Evolutionary conservation across 2,329 filamentous ascomycete species (phyloP).

Genomic region (Paracoccidioides brasiliensis): DNA sequence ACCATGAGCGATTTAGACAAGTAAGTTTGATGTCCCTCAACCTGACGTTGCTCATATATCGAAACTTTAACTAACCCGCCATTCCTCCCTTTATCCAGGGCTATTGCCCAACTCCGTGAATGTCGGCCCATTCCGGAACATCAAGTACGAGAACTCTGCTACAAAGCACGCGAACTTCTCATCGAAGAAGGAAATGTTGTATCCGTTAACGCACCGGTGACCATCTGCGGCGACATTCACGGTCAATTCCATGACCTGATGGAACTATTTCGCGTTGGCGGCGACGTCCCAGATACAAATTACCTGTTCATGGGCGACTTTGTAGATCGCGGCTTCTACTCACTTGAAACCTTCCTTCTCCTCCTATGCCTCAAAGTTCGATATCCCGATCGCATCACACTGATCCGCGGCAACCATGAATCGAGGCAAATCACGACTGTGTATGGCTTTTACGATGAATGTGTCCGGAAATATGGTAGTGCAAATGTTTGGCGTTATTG

Average conservation of each 20-base stretch:
- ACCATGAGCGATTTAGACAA: conserved; percentile 88
- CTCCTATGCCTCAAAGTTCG: conserved; percentile 93
- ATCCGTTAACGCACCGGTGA: conserved; percentile 87
- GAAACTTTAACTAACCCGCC: conserved; percentile 9
- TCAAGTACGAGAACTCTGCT: conserved; percentile 91
- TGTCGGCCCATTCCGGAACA: conserved; percentile 92
- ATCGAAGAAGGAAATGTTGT: conserved; percentile 99
- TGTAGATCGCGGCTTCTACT: conserved; percentile 96
- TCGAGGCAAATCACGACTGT: conserved; percentile 95
- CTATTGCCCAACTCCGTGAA: conserved; percentile 86
- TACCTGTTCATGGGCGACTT: conserved; percentile 97
- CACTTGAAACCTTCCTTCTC: conserved; percentile 94
- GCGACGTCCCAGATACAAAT: conserved; percentile 94
- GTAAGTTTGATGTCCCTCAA: conserved; percentile 37
- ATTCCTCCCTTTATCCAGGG: conserved; percentile 40
- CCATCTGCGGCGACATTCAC: conserved; percentile 97
- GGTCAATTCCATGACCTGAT: conserved; percentile 98
- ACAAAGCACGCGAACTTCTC: conserved; percentile 94
- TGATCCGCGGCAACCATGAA: conserved; percentile 97
- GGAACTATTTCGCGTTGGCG: conserved; percentile 97
- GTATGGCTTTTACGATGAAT: conserved; percentile 98
- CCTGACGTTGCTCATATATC: background rate
- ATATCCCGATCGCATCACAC: conserved; percentile 87
- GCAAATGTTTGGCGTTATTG: conserved; percentile 99
- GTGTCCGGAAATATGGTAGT: conserved; percentile 94